Conservation (phyloP, 495 filamentous ascomycete genomes). For the Trichoderma virens region DNA sequence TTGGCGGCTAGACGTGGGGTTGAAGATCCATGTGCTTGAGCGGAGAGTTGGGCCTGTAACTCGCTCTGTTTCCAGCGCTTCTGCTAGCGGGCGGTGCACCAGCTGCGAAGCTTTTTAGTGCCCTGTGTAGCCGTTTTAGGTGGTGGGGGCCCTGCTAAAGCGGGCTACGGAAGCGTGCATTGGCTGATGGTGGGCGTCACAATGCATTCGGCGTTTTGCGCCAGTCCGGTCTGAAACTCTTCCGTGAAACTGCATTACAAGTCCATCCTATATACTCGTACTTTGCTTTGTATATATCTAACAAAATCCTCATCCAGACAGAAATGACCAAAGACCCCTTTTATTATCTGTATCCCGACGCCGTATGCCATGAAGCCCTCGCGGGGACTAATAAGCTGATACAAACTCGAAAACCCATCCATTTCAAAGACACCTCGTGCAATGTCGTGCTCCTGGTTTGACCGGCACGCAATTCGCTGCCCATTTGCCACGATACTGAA, state of each 20-base stretch:
- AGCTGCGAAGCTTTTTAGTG: not conserved
- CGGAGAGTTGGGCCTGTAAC: not conserved
- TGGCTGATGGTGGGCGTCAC: no score
- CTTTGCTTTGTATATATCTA: not conserved
- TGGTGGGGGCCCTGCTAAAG: not conserved
- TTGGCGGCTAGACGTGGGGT: constrained; percentile 6
- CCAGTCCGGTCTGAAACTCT: not conserved
- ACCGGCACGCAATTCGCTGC: not conserved
- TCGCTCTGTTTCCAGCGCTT: not conserved
- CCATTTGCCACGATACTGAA: not conserved
- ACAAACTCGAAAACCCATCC: not conserved
- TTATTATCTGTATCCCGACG: not conserved
- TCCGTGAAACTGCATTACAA: not conserved
- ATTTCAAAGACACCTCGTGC: not conserved
- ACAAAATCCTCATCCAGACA: not conserved
- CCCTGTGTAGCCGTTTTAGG: not conserved
- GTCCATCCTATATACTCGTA: not conserved
- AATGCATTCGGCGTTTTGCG: not conserved
- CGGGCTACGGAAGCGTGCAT: not conserved
- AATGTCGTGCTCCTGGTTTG: not conserved
- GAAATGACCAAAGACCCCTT: not conserved
- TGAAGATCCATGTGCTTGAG: not conserved
- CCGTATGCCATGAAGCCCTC: not conserved
- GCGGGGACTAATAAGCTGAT: not conserved
- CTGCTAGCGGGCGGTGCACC: not conserved